Conservation (phyloP, 441 rosid species). For the Populus hybrid region DNA sequence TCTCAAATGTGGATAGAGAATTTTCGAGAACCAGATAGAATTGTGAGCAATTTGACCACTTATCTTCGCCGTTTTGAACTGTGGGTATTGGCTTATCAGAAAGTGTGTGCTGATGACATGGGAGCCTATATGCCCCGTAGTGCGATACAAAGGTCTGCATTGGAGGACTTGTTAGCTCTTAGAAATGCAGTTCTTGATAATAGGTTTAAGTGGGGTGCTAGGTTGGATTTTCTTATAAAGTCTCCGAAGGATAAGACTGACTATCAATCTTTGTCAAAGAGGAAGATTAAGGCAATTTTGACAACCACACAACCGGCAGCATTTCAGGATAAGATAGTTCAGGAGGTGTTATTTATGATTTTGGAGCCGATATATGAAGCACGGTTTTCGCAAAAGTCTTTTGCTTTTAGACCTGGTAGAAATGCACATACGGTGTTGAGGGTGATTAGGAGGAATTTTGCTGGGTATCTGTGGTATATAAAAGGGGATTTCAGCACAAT, state of each 20-base stretch:
- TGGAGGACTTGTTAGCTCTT: slow-evolving; percentile 76
- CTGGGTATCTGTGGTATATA: slow-evolving; percentile 92
- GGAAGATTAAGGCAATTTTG: slow-evolving; percentile 83
- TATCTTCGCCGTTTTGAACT: slow-evolving; percentile 79
- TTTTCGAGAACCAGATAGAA: slow-evolving; percentile 69
- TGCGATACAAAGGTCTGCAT: slow-evolving; percentile 64
- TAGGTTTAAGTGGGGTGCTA: slow-evolving; percentile 93
- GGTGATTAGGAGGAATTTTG: slow-evolving; percentile 85
- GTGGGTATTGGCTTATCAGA: slow-evolving; percentile 91
- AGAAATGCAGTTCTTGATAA: slow-evolving; percentile 92
- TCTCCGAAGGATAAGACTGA: slow-evolving; percentile 87
- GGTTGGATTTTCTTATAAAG: slow-evolving; percentile 77
- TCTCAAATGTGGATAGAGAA: slow-evolving; percentile 95
- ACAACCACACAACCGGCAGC: slow-evolving; percentile 87
- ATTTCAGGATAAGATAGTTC: slow-evolving; percentile 92
- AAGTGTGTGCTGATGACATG: too few relatives aligned
- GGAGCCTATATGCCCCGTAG: slow-evolving; percentile 87
- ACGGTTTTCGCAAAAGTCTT: slow-evolving; percentile 80
- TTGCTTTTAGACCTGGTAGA: slow-evolving; percentile 90
- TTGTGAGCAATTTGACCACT: slow-evolving; percentile 53
- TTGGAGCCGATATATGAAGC: slow-evolving; percentile 88
- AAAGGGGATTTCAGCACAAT: slow-evolving; percentile 87
- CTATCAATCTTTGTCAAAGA: slow-evolving; percentile 77
- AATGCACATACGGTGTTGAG: slow-evolving; percentile 79
- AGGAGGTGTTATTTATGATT: slow-evolving; percentile 81